Conservation (phyloP, 2,329 filamentous ascomycete genomes). For the Verticillium klebahnii region DNA sequence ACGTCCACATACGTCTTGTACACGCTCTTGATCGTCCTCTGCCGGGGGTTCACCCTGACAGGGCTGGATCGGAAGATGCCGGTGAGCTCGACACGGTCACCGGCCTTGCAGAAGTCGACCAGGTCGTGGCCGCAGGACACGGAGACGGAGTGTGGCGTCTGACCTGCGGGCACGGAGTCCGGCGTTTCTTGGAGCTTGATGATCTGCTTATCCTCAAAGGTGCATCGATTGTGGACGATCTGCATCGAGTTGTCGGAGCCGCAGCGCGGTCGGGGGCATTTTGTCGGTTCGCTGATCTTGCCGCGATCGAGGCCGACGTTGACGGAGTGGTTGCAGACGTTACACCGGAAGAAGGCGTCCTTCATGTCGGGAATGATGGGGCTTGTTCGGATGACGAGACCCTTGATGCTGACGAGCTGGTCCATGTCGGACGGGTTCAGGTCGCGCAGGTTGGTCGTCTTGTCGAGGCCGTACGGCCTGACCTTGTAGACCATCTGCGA, state of each 20-base stretch:
- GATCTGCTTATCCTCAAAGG: constrained; percentile 95
- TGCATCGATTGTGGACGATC: constrained; percentile 92
- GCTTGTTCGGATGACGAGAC: constrained; percentile 90
- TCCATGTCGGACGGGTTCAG: constrained; percentile 85
- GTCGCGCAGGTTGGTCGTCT: constrained; percentile 85
- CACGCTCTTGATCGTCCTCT: constrained; percentile 86
- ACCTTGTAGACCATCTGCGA: constrained; percentile 78
- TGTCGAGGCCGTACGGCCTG: constrained; percentile 82
- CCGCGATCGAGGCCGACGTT: constrained; percentile 91
- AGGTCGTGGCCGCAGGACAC: constrained; percentile 95
- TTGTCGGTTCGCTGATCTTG: constrained; percentile 90
- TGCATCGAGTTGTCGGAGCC: constrained; percentile 92
- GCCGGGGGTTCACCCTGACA: constrained; percentile 88
- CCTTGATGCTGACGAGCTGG: constrained; percentile 91
- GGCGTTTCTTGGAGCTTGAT: constrained; percentile 98
- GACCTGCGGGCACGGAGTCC: constrained; percentile 88
- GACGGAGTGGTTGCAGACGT: constrained; percentile 85
- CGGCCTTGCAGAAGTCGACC: constrained; percentile 96
- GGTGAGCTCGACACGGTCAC: constrained; percentile 91
- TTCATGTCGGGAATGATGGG: constrained; percentile 99
- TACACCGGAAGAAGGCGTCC: constrained; percentile 95
- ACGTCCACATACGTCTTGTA: constrained; percentile 99
- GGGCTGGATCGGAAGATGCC: constrained; percentile 95
- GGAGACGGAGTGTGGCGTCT: constrained; percentile 95
- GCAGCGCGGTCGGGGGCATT: constrained; percentile 80